These are phyloP conservation scores for Escovopsis sp. DNA, from an alignment of 2,329 filamentous ascomycete genomes.

Conservation along the genomic window DNA sequence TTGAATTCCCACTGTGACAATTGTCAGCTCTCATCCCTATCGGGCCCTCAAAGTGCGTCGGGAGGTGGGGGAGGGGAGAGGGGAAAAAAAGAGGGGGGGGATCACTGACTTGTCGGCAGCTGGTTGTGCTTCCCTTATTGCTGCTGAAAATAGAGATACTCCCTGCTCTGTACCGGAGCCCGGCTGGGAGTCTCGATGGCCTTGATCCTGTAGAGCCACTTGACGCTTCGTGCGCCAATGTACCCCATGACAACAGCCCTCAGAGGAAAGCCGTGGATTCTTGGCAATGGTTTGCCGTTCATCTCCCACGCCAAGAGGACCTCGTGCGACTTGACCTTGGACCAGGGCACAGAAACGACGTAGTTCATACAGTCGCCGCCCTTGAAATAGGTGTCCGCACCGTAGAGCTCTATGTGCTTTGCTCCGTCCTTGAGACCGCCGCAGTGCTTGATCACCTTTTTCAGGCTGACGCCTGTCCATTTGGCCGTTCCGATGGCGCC, in stretches of 20 bases:
- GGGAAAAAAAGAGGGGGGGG: slow-evolving; percentile 3
- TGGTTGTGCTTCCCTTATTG: slow-evolving; percentile 53
- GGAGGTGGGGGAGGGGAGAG: too few relatives aligned
- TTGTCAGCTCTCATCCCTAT: not conserved
- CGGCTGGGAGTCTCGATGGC: slow-evolving; percentile 40
- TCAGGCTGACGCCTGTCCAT: slow-evolving; percentile 49
- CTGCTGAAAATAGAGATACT: slow-evolving; percentile 55
- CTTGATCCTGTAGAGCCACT: slow-evolving; percentile 49
- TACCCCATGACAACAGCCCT: slow-evolving; percentile 49
- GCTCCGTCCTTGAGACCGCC: slow-evolving; percentile 41
- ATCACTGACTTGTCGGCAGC: not conserved
- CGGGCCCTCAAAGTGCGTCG: not conserved
- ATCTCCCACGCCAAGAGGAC: slow-evolving; percentile 58
- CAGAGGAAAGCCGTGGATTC: slow-evolving; percentile 51
- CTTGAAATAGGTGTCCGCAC: slow-evolving; percentile 62
- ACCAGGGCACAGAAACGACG: slow-evolving; percentile 49
- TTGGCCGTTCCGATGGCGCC: slow-evolving; percentile 53
- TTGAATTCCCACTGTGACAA: slow-evolving; percentile 40
- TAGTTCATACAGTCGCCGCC: slow-evolving; percentile 51
- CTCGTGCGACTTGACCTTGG: slow-evolving; percentile 52
- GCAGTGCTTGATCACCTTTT: slow-evolving; percentile 56
- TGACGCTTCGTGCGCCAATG: slow-evolving; percentile 50
- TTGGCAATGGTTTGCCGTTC: slow-evolving; percentile 50
- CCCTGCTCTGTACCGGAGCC: slow-evolving; percentile 48
- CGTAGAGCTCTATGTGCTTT: slow-evolving; percentile 53